Base-by-base conservation (phyloP, 495 filamentous ascomycete species). In the Penicillium egyptiacum region DNA sequence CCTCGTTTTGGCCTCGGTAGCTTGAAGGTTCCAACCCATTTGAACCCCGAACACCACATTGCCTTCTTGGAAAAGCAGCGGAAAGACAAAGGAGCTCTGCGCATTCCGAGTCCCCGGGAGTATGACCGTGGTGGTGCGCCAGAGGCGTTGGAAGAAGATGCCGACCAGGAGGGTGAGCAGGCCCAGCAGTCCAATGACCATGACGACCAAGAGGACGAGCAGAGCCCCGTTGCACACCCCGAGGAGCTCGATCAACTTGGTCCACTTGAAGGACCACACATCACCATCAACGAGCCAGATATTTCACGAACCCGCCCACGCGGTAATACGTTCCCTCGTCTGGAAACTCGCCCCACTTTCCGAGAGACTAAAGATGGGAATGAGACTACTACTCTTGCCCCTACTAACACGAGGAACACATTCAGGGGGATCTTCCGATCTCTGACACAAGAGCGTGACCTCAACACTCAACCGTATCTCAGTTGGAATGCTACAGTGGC, bases 401-500 rank as follows among this genome's bases (percentile, higher is more conserved):
- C 62, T 11, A 53, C 59, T 0, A 71, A 65, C 2, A 70, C 74
- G 40, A 58, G 61, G 43, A 59, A 67, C n/a, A 78, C 74, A 0
- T 57, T 78, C n/a, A 66, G 43, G 30, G 68, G 67, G 3, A 61
- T 78, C 19, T 67, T 72, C 33, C 66, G 75, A 16, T 74, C 75
- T 19, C 33, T 77, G 31, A 78, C 75, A 0, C 65, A 79, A 50
- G 73, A 81, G 53, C 64, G 65, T 46, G 77, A 77, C 6, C 74
- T 68, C 8, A 53, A 77, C 23, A 87, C 87, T 22, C 77, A 83
- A 66, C 92, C 94, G 0, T 98, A 98, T 69, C 80, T 98, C 22
- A 96, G 90, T 68, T 98, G 90, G 85, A 84, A 92, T 68, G 90
- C 94, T 5, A 98, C 94, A 0, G 77, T 96, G 37, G 94, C 89